A percentile compares a stretch with the other conserved stretches of the same genome.
phyloP scores from a whole-genome alignment of 2,329 filamentous ascomycete genomes.

The Mycosphaerella sp. region DNA sequence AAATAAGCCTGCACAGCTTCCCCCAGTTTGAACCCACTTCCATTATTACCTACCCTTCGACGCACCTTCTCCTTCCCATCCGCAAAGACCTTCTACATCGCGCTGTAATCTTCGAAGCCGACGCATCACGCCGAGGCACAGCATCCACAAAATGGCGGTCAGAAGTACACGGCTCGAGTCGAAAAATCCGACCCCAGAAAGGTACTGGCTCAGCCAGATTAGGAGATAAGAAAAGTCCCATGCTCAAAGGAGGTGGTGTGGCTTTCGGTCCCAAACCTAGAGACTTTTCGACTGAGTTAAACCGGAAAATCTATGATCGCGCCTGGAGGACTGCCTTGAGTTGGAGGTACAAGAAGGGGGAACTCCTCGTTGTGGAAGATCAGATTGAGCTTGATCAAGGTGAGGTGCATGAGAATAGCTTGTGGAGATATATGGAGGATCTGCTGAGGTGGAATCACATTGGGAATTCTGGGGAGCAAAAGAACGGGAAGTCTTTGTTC shows the following conservation, averaged over 20 bases:
- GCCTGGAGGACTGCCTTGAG: slow-evolving; percentile 92
- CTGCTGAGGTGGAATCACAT: slow-evolving; percentile 67
- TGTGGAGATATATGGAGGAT: slow-evolving; percentile 56
- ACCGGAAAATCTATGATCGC: slow-evolving; percentile 86
- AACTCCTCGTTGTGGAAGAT: slow-evolving; percentile 79
- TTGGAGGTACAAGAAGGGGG: slow-evolving; percentile 80
- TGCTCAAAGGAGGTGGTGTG: slow-evolving; percentile 79
- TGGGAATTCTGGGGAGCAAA: slow-evolving; percentile 56
- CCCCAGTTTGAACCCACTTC: slow-evolving; percentile 77
- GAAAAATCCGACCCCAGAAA: slow-evolving; percentile 82
- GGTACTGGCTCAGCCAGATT: slow-evolving; percentile 73
- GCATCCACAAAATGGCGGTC: slow-evolving; percentile 73
- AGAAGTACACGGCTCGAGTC: slow-evolving; percentile 76
- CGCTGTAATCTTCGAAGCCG: slow-evolving; percentile 87
- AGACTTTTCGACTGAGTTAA: slow-evolving; percentile 80
- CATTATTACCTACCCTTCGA: slow-evolving; percentile 70
- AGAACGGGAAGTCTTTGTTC: slow-evolving; percentile 57
- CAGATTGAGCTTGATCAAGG: slow-evolving; percentile 50
- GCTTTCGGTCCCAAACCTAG: slow-evolving; percentile 83
- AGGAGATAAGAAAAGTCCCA: slow-evolving; percentile 74
- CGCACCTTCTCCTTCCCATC: slow-evolving; percentile 80
- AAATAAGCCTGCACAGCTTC: slow-evolving; percentile 84
- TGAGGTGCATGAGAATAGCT: slow-evolving; percentile 41
- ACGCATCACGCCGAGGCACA: slow-evolving; percentile 79
- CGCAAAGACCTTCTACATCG: slow-evolving; percentile 88